A percentile compares a stretch with the other conserved stretches of the same genome.
Conservation (phyloP, 2,329 filamentous ascomycete species). For the Penicillium sp. region DNA sequence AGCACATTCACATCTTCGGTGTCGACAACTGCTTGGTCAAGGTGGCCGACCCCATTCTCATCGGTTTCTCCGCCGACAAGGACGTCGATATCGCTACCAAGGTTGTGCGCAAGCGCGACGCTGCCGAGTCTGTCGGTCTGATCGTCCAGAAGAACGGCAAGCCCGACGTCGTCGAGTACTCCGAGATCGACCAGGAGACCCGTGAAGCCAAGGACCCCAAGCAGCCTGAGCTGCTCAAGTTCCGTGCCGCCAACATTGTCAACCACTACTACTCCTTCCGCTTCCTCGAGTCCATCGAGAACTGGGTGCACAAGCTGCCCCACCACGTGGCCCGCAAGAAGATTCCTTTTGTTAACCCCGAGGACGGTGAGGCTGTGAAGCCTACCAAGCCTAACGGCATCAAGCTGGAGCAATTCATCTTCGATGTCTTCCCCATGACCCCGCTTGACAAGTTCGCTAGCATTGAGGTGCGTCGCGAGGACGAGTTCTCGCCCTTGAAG, state of each 20-base stretch:
- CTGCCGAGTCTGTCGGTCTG: slow-evolving; percentile 91
- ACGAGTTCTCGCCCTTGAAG: slow-evolving; percentile 98
- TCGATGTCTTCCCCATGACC: slow-evolving; percentile 93
- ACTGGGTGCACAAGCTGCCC: slow-evolving; percentile 81
- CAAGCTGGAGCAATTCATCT: slow-evolving; percentile 99
- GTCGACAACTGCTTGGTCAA: slow-evolving; percentile 99
- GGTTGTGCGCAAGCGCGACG: slow-evolving; percentile 97
- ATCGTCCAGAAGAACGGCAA: slow-evolving; percentile 94
- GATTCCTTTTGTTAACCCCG: slow-evolving; percentile 80
- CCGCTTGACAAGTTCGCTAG: slow-evolving; percentile 86
- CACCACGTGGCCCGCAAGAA: slow-evolving; percentile 98
- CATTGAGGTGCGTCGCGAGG: slow-evolving; percentile 93
- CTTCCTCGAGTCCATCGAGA: slow-evolving; percentile 87
- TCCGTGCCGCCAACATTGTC: slow-evolving; percentile 97
- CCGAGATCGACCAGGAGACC: slow-evolving; percentile 87
- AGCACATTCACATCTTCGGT: slow-evolving; percentile 97
- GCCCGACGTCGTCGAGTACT: slow-evolving; percentile 98
- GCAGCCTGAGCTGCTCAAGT: slow-evolving; percentile 80
- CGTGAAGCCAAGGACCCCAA: slow-evolving; percentile 84
- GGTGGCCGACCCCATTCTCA: slow-evolving; percentile 94
- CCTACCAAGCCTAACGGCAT: slow-evolving; percentile 95
- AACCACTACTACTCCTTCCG: slow-evolving; percentile 99
- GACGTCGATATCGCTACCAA: slow-evolving; percentile 96
- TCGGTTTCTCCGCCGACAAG: slow-evolving; percentile 86
- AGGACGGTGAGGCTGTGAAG: slow-evolving; percentile 79